Conservation (phyloP, 352 stramenopile species). For the Phytophthora pinifolia region DNA sequence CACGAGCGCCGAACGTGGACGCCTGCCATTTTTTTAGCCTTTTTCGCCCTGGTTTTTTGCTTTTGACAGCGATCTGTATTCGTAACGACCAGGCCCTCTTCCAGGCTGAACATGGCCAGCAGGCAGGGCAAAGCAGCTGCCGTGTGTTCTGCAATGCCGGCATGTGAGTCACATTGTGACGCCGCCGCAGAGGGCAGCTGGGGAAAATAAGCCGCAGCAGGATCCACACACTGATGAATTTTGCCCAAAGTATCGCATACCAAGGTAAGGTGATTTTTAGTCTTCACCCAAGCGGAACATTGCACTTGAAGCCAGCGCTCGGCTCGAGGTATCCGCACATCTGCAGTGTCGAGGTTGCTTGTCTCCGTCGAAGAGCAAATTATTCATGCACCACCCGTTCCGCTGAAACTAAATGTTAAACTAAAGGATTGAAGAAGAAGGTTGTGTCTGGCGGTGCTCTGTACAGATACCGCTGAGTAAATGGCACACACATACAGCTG, state of each 20-base stretch:
- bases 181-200: too few relatives aligned
- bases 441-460: too few relatives aligned
- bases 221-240: not conserved
- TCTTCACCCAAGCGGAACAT: constrained; percentile 9
- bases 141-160: too few relatives aligned
- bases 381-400: constrained; percentile 2
- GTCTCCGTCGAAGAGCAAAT: constrained; percentile 1
- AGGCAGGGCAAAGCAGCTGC: too few relatives aligned
- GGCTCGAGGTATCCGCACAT: constrained; percentile 7
- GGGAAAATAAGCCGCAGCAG: too few relatives aligned
- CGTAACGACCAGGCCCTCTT: constrained; percentile 4
- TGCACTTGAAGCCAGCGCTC: constrained; percentile 16
- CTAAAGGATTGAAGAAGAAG: too few relatives aligned
- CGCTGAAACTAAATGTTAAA: constrained; percentile 18
- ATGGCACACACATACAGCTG: too few relatives aligned
- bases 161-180: too few relatives aligned
- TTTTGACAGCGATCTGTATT: constrained; percentile 13
- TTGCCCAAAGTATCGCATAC: not conserved
- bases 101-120: too few relatives aligned
- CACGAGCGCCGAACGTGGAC: constrained; percentile 2
- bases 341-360: constrained; percentile 4
- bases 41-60: constrained; percentile 12
- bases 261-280: too few relatives aligned
- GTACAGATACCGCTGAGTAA: too few relatives aligned
- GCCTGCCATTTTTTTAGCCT: constrained; percentile 7